Percentiles rank a stretch among this genome's conserved stretches.
Evolutionary conservation across 2,329 filamentous ascomycete species (phyloP).

Genomic region (Fusarium drepaniforme): DNA sequence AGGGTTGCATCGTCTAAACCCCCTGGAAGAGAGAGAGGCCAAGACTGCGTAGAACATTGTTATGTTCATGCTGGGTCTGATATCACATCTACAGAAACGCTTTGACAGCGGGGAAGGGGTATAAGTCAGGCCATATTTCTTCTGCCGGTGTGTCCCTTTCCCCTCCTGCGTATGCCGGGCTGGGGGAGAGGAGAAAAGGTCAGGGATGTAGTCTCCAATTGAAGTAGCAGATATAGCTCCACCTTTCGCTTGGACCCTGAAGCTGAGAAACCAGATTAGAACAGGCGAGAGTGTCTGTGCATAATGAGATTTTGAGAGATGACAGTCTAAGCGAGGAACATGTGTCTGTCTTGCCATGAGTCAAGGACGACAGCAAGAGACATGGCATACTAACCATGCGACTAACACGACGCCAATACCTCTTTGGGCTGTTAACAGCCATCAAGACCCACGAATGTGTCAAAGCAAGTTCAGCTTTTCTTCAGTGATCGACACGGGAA

Average conservation of each 20-base stretch:
- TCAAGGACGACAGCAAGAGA: not conserved
- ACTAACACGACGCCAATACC: not conserved
- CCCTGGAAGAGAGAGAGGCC: conserved; percentile 4
- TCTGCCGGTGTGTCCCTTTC: not conserved
- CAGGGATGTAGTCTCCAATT: not conserved
- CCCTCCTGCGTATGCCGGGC: conserved; percentile 1
- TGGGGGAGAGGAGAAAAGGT: not conserved
- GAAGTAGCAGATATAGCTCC: not conserved
- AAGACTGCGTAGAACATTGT: not conserved
- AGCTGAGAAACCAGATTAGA: not conserved
- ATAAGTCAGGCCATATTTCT: conserved; percentile 4
- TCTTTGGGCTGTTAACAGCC: not conserved
- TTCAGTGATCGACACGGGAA: conserved; percentile 10
- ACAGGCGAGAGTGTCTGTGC: not conserved
- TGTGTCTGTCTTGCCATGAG: not conserved
- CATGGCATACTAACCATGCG: not conserved
- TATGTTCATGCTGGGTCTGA: conserved; percentile 15
- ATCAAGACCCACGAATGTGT: conserved; percentile 2
- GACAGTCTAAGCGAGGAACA: not conserved
- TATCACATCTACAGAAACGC: not conserved
- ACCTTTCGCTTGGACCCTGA: not conserved
- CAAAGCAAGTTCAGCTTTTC: not conserved
- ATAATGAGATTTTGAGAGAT: not conserved
- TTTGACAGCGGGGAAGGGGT: not conserved
- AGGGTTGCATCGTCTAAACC: conserved; percentile 18